Evolutionary conservation across 78 protist genomes (phyloP), one percentile per base, ranked within the genome.

Genomic region (Dictyostelium brefeldianum): DNA sequence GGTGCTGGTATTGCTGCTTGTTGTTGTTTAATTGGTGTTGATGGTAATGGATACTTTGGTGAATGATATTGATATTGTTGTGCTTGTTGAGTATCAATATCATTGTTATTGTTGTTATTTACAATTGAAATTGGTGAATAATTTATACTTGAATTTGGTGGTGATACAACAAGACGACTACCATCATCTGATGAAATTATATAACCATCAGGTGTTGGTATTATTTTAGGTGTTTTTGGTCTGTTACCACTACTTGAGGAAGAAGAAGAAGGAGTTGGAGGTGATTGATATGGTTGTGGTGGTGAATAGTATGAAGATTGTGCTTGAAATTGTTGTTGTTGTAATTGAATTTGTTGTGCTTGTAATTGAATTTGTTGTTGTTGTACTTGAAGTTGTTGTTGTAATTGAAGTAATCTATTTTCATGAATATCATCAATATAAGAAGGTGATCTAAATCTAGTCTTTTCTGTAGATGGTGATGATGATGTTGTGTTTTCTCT

Each of bases 151-250:
- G 65, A 20, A 56, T 56, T 36, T 70, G 65, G 47, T 14, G 67
- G 47, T 27, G 87, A 65, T 27, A 29, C 31, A 22, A 65, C 73
- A 10, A 20, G 54, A 64, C 78, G 89, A n/a, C 78, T 64, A 17
- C 70, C 74, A 62, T 56, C 57, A 67, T 65, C 73, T n/a, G 31
- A 29, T 65, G 73, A 65, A 29, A 65, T 29, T 6, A 22, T 65
- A 29, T 29, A 56, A 56, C 65, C 46, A 8, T 29, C 46, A 22
- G 74, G 74, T 65, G 50, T 65, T 25, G 46, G 27, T 27, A 29
- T 65, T 8, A 29, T 25, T 20, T 25, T 65, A 12, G 74, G 46
- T 29, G 74, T 29, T 65, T 25, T 29, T 65, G 74, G 46, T 65
- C 74, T 29, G 29, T 29, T 65, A 12, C 46, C 46, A 65, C 10